Base-by-base conservation (phyloP, 2,329 filamentous ascomycete genomes). In the Blastomyces percursus region DNA sequence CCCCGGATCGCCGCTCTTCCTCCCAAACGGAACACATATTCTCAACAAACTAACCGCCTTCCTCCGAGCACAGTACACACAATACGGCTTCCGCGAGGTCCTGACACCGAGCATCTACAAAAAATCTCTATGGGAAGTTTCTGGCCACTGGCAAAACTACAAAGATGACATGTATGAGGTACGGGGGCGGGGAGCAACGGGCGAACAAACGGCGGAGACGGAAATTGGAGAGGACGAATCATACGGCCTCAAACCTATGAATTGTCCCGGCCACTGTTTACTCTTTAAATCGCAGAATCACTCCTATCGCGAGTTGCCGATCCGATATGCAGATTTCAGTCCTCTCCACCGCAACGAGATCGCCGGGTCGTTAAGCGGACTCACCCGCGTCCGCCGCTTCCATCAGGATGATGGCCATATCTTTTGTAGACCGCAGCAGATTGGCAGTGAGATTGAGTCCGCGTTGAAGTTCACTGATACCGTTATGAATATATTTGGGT, bases 391-490 rank as follows among this genome's bases (percentile, higher is more conserved):
- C 59, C 84, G 91, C 42, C 84, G 91, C 24, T 96, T 96, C 74
- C 90, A 94, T 74, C 91, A 96, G 72, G 91, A 96, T 72, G 91
- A 96, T 72, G 89, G 89, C 6, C 91, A 96, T 74, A 94, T 96
- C 65, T 96, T 96, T 74, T 95, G 91, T 73, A 84, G 88, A 1
- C 88, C 88, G 6, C 80, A 81, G 56, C 90, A 94, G 74, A 89
- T 93, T 63, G 80, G 85, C 67, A 78, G 83, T 2, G 90, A 94
- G 75, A 93, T 94, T 62, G 81, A 82, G 61, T 83, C 83, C 64
- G 90, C 89, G 1, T 75, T 94, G 55, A 84, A 86, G 44, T 93
- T 94, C 72, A 86, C 93, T 59, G 82, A 84, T 60, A 82, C 86
- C 69, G 85, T 89, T 0, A 92, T 93, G 73, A 78, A 79, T 27